Evolutionary conservation across 768 basidiomycete genomes (phyloP).

Genomic region (Chalciporus pseudorubinellus): DNA sequence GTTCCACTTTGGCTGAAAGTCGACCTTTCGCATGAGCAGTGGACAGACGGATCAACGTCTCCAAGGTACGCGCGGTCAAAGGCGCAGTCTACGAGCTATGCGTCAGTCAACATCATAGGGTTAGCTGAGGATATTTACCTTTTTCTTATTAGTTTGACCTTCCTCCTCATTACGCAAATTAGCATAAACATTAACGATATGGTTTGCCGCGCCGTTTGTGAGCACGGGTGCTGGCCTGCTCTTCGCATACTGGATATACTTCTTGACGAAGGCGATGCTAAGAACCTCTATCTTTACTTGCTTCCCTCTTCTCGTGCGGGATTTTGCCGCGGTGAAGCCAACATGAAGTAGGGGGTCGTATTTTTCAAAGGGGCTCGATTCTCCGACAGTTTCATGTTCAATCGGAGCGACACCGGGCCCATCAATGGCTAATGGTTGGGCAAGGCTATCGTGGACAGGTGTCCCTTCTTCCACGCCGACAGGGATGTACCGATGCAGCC

Average conservation of each 20-base stretch:
- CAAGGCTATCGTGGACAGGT: slow-evolving; percentile 81
- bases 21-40: slow-evolving; percentile 98
- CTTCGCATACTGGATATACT: slow-evolving; percentile 98
- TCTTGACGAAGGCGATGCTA: slow-evolving; percentile 93
- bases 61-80: slow-evolving; percentile 95
- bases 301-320: slow-evolving; percentile 59
- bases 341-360: slow-evolving; percentile 94
- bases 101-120: slow-evolving; percentile 5
- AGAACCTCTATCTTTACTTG: slow-evolving; percentile 76
- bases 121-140: slow-evolving; percentile 42
- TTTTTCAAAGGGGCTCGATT: slow-evolving; percentile 84
- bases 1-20: slow-evolving; percentile 80
- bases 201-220: slow-evolving; percentile 91
- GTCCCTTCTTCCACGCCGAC: slow-evolving; percentile 97
- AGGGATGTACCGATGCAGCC: slow-evolving; percentile 95
- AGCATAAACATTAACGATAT: slow-evolving; percentile 91
- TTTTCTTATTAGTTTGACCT: slow-evolving; percentile 79
- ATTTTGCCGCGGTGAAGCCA: slow-evolving; percentile 54
- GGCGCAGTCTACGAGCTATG: slow-evolving; percentile 75
- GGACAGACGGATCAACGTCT: slow-evolving; percentile 95
- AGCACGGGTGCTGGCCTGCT: slow-evolving; percentile 79
- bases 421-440: slow-evolving; percentile 86
- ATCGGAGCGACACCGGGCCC: slow-evolving; percentile 51
- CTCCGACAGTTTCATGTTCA: slow-evolving; percentile 37
- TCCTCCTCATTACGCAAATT: slow-evolving; percentile 88